Evolutionary conservation across 345 rosid species (phyloP), one percentile per base, ranked within the genome.

Genomic region (Conringia planisiliqua): DNA sequence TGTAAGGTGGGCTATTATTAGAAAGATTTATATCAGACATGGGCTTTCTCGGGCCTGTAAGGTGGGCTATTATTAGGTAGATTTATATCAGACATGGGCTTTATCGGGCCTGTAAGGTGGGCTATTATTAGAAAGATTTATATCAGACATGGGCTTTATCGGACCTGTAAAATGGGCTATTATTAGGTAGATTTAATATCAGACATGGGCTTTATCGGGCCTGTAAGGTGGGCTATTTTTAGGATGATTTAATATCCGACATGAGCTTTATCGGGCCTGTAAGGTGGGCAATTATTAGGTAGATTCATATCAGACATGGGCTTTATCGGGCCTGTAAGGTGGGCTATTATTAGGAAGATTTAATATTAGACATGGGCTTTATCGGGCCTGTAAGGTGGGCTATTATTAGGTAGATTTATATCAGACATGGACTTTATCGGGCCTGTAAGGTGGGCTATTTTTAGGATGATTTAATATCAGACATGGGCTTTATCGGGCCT

Each of bases 341-440:
- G 59, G 78, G 60, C 40, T 46, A 10, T 10, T 39, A 38, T 30
- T 72, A 33, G 68, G 18, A n/a, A n/a, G n/a, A n/a, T n/a, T n/a
- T n/a, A n/a, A n/a, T n/a, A n/a, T n/a, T n/a, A n/a, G n/a, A 22
- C 24, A 22, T 22, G 24, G 66, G 61, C 59, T 59, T 67, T 38
- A 29, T 1, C 48, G 43, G 68, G 60, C 51, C 52, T 18, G 17
- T 46, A 36, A 4, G 4, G 13, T 57, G 59, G 78, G 60, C 40
- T 46, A 10, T 10, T 39, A 38, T 30, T 72, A 33, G 68, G 18
- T 30, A 3, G 16, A 32, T 5, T 9, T 32, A 20, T 32, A 30
- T 70, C 44, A 30, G 10, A 35, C 36, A 22, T 22, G 24, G 66
- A 52, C 59, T 59, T 67, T 38, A 29, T 1, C 48, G 43, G 68